A percentile compares a stretch with the other conserved stretches of the same genome.
These are phyloP conservation scores for Spizellomyces sp. DNA, from an alignment of 192 early-diverging fungal species.

Conservation along the genomic window DNA sequence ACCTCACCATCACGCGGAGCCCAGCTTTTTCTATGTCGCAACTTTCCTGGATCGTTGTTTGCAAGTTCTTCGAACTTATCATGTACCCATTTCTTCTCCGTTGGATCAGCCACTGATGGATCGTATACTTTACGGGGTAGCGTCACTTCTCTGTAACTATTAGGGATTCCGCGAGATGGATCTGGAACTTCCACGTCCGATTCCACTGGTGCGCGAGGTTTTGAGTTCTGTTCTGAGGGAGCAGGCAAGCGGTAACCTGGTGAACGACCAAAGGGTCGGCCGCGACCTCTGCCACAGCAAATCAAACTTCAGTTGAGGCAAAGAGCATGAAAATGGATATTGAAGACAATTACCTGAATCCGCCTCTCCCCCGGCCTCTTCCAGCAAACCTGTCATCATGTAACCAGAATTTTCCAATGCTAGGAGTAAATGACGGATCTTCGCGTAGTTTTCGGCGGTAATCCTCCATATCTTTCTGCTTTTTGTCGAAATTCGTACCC, in stretches of 20 bases:
- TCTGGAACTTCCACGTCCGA: too few species aligned
- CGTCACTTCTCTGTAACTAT: background rate
- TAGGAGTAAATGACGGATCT: conserved; percentile 38
- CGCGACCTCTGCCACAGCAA: background rate
- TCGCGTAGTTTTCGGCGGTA: conserved; percentile 22
- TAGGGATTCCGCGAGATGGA: too few species aligned
- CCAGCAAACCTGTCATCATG: conserved; percentile 35
- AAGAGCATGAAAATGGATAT: background rate
- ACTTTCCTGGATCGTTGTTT: background rate
- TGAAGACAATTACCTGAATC: conserved; percentile 4
- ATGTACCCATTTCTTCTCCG: conserved; percentile 29
- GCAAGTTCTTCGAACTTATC: conserved; percentile 34
- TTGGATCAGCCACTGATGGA: conserved; percentile 10
- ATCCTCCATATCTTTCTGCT: conserved; percentile 19
- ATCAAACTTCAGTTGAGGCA: background rate
- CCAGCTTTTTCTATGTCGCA: conserved; percentile 10
- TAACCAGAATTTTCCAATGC: conserved; percentile 32
- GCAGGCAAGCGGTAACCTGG: too few species aligned
- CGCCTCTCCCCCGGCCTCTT: conserved; percentile 21
- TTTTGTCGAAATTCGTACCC: background rate
- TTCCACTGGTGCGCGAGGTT: too few species aligned
- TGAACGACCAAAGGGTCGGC: too few species aligned
- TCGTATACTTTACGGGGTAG: conserved; percentile 7
- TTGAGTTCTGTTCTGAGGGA: too few species aligned
- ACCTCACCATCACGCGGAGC: background rate